A percentile compares a stretch with the other conserved stretches of the same genome.
Conservation (phyloP, 768 basidiomycete genomes). For the Glaciozyma antarctica region DNA sequence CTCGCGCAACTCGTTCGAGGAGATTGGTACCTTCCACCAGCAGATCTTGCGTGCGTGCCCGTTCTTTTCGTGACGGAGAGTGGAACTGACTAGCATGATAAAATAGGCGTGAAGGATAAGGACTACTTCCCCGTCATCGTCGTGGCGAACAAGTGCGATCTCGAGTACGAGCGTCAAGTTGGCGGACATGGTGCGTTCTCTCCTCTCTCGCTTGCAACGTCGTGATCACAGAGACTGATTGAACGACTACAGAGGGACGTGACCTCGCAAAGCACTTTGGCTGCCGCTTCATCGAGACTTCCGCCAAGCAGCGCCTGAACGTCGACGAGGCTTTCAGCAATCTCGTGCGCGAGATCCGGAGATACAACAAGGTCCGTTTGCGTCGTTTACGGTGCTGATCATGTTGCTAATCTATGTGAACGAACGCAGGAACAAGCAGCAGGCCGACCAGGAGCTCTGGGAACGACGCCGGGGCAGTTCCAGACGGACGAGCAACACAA, state of each 20-base stretch:
- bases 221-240: background rate
- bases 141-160: conserved; percentile 45
- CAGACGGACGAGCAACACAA: conserved; percentile 20
- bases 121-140: conserved; percentile 45
- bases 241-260: conserved; percentile 65
- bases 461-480: background rate
- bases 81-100: background rate
- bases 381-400: background rate
- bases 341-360: conserved; percentile 42
- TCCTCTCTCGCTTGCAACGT: background rate
- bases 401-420: too few species aligned
- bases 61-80: too few species aligned
- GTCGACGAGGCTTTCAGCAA: conserved; percentile 45
- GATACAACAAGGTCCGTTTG: conserved; percentile 40
- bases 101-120: conserved; percentile 42
- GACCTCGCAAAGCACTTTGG: conserved; percentile 66
- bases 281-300: conserved; percentile 44
- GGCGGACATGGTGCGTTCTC: conserved; percentile 68
- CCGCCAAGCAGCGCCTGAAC: conserved; percentile 45
- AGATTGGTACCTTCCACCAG: conserved; percentile 43
- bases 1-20: conserved; percentile 45
- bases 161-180: conserved; percentile 41
- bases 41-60: conserved; percentile 41
- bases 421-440: conserved; percentile 31
- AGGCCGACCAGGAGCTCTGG: conserved; percentile 28